Conservation (phyloP, 495 filamentous ascomycete species). For the Sporormia fimetaria region DNA sequence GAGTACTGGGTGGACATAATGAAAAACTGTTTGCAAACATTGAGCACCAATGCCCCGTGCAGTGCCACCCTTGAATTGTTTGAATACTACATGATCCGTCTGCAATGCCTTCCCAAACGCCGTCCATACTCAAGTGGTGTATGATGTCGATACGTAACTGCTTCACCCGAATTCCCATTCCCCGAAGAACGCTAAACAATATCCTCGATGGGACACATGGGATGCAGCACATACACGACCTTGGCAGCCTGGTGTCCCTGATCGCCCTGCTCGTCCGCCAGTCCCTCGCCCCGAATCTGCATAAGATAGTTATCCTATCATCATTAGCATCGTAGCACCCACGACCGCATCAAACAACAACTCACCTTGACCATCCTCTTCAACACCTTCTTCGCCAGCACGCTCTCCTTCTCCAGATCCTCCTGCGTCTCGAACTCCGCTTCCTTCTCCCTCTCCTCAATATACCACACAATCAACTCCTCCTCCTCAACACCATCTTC, state of each 20-base stretch:
- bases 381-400: conserved; percentile 73
- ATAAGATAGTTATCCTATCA: conserved; percentile 80
- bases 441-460: conserved; percentile 89
- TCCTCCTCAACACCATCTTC: conserved; percentile 89
- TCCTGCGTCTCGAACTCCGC: conserved; percentile 68
- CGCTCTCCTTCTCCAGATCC: conserved; percentile 64
- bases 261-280: conserved; percentile 47
- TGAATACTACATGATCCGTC: no score
- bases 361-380: conserved; percentile 93
- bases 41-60: no score
- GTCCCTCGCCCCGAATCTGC: conserved; percentile 75
- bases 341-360: no score
- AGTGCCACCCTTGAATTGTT: no score
- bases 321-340: neutral
- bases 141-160: no score
- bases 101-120: no score
- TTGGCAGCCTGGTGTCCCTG: conserved; percentile 41
- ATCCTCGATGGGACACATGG: conserved; percentile 80
- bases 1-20: no score
- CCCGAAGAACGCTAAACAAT: conserved; percentile 17
- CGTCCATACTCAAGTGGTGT: no score
- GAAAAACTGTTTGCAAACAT: no score
- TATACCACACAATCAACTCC: conserved; percentile 77
- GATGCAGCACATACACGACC: conserved; percentile 83
- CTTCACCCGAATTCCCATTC: no score